Conservation (phyloP, 768 basidiomycete species). For the Hericium alpestre region DNA sequence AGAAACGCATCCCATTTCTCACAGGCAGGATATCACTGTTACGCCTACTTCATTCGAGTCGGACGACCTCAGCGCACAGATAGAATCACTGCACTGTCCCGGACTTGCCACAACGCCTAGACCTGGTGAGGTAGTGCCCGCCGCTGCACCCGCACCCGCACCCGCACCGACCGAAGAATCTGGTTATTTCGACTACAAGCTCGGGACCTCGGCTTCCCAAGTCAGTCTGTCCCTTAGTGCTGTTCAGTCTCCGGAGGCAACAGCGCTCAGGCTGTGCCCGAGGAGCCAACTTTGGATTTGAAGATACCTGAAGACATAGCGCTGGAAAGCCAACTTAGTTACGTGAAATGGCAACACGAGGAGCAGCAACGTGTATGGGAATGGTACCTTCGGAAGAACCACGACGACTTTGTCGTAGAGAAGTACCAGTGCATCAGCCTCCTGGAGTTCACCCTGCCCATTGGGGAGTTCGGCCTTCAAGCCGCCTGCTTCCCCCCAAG, state of each 20-base stretch:
- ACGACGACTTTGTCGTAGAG: slow-evolving; percentile 80
- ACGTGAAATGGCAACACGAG: slow-evolving; percentile 70
- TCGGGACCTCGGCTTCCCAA: slow-evolving; percentile 19
- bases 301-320: slow-evolving; percentile 63
- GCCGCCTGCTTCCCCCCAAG: slow-evolving; percentile 71
- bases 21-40: background rate
- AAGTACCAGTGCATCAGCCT: slow-evolving; percentile 86
- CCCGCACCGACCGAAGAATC: slow-evolving; percentile 9
- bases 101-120: slow-evolving; percentile 30
- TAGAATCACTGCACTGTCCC: slow-evolving; percentile 40
- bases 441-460: slow-evolving; percentile 72
- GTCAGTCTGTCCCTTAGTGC: slow-evolving; percentile 16
- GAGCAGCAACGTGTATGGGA: slow-evolving; percentile 90
- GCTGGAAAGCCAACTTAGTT: slow-evolving; percentile 59
- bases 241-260: slow-evolving; percentile 17
- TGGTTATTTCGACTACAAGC: slow-evolving; percentile 35
- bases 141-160: background rate
- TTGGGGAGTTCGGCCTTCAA: slow-evolving; percentile 52
- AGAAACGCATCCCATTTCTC: slow-evolving; percentile 37
- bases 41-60: slow-evolving; percentile 14
- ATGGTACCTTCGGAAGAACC: slow-evolving; percentile 85
- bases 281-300: slow-evolving; percentile 33
- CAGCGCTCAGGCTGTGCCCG: slow-evolving; percentile 20
- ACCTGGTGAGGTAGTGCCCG: slow-evolving; percentile 12
- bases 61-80: slow-evolving; percentile 56